Evolutionary conservation across 371 early-diverging fungal species (phyloP).

Genomic region (Mortierella polycephala): DNA sequence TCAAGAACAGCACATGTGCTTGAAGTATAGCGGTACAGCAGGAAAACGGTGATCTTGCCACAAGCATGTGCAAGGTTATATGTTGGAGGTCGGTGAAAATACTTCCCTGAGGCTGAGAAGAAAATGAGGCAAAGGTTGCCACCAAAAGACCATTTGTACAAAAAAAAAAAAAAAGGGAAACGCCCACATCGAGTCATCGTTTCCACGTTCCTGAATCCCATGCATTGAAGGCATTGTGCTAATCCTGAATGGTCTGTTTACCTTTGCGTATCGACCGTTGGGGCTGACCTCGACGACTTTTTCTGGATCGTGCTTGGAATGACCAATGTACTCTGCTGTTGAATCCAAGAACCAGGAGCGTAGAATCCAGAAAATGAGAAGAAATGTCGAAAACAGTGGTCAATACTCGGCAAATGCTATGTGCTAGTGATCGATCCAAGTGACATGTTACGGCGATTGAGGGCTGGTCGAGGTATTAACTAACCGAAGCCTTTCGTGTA

Average conservation of each 20-base stretch:
- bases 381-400: background rate
- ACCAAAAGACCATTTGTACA: too few relatives aligned
- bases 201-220: background rate
- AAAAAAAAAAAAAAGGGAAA: too few relatives aligned
- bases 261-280: conserved; percentile 77
- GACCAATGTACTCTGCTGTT: conserved; percentile 52
- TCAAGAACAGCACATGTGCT: too few relatives aligned
- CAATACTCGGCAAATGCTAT: background rate
- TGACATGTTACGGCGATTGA: background rate
- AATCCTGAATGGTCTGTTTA: conserved; percentile 17
- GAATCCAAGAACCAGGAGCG: background rate
- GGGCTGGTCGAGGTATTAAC: background rate
- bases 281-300: conserved; percentile 79
- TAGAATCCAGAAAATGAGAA: background rate
- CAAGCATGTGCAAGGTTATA: too few relatives aligned
- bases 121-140: too few relatives aligned
- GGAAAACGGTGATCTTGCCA: too few relatives aligned
- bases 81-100: too few relatives aligned
- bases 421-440: background rate
- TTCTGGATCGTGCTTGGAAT: conserved; percentile 67
- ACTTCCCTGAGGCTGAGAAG: too few relatives aligned
- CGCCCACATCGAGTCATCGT: background rate
- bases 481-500: conserved; percentile 23
- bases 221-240: background rate
- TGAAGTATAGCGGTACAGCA: too few relatives aligned